Conservation (phyloP, 2,329 filamentous ascomycete genomes). For the Talaromyces sp. region DNA sequence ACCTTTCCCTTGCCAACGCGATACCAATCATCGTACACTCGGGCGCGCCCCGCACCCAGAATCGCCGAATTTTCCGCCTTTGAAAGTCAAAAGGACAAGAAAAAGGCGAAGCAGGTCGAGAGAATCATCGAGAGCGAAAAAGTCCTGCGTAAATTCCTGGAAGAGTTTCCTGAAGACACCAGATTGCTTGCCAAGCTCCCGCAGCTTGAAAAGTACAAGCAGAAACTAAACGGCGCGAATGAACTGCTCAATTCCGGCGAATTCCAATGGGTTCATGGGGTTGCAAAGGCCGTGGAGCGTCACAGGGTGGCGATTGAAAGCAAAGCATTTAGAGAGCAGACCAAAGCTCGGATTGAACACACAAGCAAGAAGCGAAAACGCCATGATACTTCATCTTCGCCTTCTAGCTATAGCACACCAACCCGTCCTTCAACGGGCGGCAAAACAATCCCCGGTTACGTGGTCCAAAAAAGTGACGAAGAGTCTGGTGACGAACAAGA, state of each 20-base stretch:
- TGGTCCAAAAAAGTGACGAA: not conserved
- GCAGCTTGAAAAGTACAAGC: not conserved
- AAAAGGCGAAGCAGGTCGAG: slow-evolving; percentile 1
- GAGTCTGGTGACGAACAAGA: not conserved
- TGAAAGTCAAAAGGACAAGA: not conserved
- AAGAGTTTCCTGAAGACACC: not conserved
- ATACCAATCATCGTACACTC: not conserved
- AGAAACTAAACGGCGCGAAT: not conserved
- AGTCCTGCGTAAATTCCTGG: not conserved
- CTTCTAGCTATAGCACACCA: not conserved
- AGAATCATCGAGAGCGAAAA: not conserved
- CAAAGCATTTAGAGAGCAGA: not conserved
- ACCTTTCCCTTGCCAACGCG: not conserved
- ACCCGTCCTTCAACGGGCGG: slow-evolving; percentile 1
- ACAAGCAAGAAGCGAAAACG: not conserved
- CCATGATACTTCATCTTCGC: not conserved
- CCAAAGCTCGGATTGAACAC: not conserved
- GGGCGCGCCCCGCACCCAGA: not conserved
- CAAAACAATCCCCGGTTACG: slow-evolving; percentile 1
- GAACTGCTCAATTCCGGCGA: not conserved
- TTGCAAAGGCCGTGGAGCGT: not conserved
- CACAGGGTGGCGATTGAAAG: not conserved
- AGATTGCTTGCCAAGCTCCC: not conserved
- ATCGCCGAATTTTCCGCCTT: not conserved
- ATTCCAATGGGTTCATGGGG: not conserved